Conservation (phyloP, 305 asterid genomes). For the Petunia hybrid region DNA sequence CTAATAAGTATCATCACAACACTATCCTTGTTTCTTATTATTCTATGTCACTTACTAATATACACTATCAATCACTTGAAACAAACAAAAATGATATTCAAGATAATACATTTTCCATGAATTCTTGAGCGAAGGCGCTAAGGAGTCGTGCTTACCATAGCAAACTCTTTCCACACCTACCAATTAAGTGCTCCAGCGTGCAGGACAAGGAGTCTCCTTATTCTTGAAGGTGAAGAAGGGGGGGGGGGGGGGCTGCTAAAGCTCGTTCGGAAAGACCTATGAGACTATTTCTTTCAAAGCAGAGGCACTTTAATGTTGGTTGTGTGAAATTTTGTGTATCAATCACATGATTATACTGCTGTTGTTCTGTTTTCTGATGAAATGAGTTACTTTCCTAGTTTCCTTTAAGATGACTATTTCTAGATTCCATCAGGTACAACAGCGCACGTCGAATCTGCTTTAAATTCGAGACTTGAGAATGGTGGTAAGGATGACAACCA, state of each 20-base stretch:
- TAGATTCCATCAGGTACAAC: background rate
- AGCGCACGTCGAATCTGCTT: conserved; percentile 27
- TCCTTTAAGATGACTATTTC: background rate
- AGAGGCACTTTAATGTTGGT: background rate
- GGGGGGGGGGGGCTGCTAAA: too few species aligned
- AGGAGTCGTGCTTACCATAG: too few species aligned
- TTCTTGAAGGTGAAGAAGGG: too few species aligned
- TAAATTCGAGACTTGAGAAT: conserved; percentile 55
- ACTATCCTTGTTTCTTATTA: background rate
- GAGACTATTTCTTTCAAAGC: background rate
- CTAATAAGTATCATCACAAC: background rate
- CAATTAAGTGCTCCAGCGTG: too few species aligned
- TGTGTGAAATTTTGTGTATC: background rate
- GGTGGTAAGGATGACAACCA: conserved; percentile 37
- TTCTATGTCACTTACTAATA: background rate
- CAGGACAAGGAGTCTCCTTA: too few species aligned
- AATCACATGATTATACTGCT: background rate
- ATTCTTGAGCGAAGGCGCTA: too few species aligned
- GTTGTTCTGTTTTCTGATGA: background rate
- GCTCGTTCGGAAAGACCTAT: background rate
- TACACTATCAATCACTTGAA: background rate
- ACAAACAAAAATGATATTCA: background rate
- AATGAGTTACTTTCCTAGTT: background rate
- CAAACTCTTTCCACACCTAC: too few species aligned
- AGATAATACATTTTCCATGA: background rate